Evolutionary conservation across 2,329 filamentous ascomycete species (phyloP), one percentile per base, ranked within the genome.

Genomic region (Microthyrium microscopicum): DNA sequence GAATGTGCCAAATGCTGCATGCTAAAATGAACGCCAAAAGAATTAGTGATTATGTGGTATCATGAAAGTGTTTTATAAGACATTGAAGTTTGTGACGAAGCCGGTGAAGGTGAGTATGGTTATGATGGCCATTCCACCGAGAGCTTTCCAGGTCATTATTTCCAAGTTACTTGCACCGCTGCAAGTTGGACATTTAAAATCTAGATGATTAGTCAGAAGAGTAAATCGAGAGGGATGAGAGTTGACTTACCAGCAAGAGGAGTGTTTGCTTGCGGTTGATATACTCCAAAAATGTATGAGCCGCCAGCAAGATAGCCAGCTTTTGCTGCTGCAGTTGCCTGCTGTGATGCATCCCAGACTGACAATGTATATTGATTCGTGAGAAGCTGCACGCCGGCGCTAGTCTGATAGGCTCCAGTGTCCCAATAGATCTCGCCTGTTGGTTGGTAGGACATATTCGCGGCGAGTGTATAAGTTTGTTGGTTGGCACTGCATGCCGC

Each of bases 311-410:
- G 49, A 45, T 73, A 62, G 5, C 73, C 73, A 0, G 72, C 57
- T 11, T 47, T 49, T 2, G 70, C 53, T 13, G 60, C 53, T 4
- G 68, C 66, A 15, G 54, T 66, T 7, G 29, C 9, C 26, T 68
- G 53, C 39, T 60, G 61, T 19, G 58, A 55, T 5, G 66, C 58
- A 49, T 78, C 73, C 44, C 73, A 68, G 36, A 78, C 63, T 35
- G 72, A 55, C 26, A 78, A 57, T 1, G 70, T 77, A 50, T 77
- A 78, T 28, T 62, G 70, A 29, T 70, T 70, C 6, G 56, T 60
- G 22, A 73, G 50, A 34, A 76, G 56, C 5, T 65, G 64, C n/a
- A 60, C 49, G 5, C 62, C 61, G 5, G 56, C 59, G 7, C 58
- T 60, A 6, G 54, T 44, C 38, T 67, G 56, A 46, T 67, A 70